Evolutionary conservation across 805 yeast species (phyloP).

Genomic region (Saccharomycopsis malanga): DNA sequence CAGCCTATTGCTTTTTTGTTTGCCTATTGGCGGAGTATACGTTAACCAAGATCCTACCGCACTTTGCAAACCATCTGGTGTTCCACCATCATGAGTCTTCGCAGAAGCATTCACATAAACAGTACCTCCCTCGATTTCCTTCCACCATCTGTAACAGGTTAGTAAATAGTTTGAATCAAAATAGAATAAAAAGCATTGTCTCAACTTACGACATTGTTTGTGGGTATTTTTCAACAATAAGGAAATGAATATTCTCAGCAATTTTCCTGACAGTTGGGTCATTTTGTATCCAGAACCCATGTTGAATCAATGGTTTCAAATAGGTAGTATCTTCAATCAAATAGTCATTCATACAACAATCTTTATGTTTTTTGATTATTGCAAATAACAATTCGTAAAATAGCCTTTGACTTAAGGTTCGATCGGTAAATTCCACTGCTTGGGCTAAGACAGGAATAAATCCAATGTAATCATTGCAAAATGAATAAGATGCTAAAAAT

Average conservation of each 20-base stretch:
- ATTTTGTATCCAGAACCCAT: constrained; percentile 31
- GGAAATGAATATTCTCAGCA: constrained; percentile 26
- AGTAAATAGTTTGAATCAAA: neutral
- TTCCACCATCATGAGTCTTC: neutral
- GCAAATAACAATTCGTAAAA: constrained; percentile 28
- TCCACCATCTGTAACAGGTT: constrained; percentile 24
- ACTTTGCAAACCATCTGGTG: neutral
- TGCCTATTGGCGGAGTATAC: neutral
- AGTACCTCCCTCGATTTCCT: constrained; percentile 25
- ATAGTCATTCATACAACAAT: constrained; percentile 33
- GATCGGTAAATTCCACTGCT: constrained; percentile 28
- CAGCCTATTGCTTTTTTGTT: neutral
- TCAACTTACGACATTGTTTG: constrained; percentile 17
- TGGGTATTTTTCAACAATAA: constrained; percentile 23
- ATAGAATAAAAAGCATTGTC: neutral
- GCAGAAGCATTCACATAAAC: constrained; percentile 8
- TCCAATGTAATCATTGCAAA: constrained; percentile 30
- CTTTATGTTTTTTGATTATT: constrained; percentile 27
- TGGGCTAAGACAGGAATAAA: constrained; percentile 33
- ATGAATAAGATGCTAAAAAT: constrained; percentile 21
- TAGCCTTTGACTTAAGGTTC: constrained; percentile 22
- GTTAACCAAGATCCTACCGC: neutral
- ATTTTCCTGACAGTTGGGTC: constrained; percentile 24
- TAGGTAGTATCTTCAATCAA: constrained; percentile 25
- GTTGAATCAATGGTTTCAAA: constrained; percentile 30